Conservation (phyloP, 306 rosid genomes). For the Amphicarpaea edgeworthii region DNA sequence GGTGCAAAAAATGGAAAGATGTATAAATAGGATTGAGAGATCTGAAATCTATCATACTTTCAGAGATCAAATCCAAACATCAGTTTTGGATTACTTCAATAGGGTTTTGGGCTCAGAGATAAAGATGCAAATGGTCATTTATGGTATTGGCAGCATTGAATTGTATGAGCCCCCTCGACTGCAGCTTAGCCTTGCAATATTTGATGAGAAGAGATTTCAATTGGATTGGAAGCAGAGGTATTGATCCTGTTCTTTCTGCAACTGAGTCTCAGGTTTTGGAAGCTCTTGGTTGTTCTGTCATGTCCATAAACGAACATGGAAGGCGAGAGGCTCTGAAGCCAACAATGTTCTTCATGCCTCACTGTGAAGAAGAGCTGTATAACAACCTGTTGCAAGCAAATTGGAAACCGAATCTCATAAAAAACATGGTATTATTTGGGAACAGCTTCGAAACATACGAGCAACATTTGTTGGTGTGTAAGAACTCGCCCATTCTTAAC, state of each 20-base stretch:
- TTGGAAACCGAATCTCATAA: slow-evolving; percentile 68
- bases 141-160: slow-evolving; percentile 89
- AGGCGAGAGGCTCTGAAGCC: slow-evolving; percentile 64
- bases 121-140: slow-evolving; percentile 76
- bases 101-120: slow-evolving; percentile 59
- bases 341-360: slow-evolving; percentile 87
- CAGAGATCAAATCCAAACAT: slow-evolving; percentile 58
- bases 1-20: slow-evolving; percentile 64
- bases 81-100: slow-evolving; percentile 47
- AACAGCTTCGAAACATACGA: slow-evolving; percentile 82
- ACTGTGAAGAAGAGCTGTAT: slow-evolving; percentile 82
- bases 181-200: slow-evolving; percentile 73
- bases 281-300: slow-evolving; percentile 68
- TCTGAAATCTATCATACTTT: slow-evolving; percentile 67
- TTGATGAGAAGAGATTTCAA: slow-evolving; percentile 59
- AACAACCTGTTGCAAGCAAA: slow-evolving; percentile 79
- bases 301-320: slow-evolving; percentile 75
- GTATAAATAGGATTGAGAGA: slow-evolving; percentile 56
- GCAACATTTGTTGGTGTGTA: slow-evolving; percentile 60
- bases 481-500: slow-evolving; percentile 51
- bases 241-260: slow-evolving; percentile 85
- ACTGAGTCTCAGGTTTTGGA: slow-evolving; percentile 66
- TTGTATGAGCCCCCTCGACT: slow-evolving; percentile 69
- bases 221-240: slow-evolving; percentile 77
- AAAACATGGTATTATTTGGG: slow-evolving; percentile 70